Conservation (phyloP, 2,329 filamentous ascomycete species). For the Arachnomyces sp. region DNA sequence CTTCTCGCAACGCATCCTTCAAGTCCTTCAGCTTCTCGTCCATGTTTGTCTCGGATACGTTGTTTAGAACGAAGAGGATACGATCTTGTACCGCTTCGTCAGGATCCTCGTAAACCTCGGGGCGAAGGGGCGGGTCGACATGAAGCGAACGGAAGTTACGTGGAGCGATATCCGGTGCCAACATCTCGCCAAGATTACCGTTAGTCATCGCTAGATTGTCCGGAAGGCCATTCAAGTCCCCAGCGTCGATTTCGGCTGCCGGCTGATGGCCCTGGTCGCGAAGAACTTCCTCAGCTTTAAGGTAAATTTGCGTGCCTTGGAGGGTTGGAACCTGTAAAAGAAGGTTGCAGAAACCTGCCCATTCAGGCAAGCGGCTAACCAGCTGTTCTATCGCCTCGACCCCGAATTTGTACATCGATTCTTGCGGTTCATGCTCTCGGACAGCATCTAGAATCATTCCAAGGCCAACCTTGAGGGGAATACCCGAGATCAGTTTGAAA, state of each 20-base stretch:
- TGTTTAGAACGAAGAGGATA: slow-evolving; percentile 93
- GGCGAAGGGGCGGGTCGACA: slow-evolving; percentile 58
- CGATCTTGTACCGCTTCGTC: slow-evolving; percentile 80
- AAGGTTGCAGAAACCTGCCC: slow-evolving; percentile 89
- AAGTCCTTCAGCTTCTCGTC: slow-evolving; percentile 77
- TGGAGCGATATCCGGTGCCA: slow-evolving; percentile 50
- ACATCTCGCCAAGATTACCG: slow-evolving; percentile 58
- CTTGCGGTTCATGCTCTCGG: slow-evolving; percentile 69
- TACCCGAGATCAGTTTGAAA: slow-evolving; percentile 78
- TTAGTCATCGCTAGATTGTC: slow-evolving; percentile 54
- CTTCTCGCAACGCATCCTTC: slow-evolving; percentile 64
- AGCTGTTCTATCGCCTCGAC: slow-evolving; percentile 90
- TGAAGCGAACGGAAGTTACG: slow-evolving; percentile 72
- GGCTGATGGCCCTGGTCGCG: slow-evolving; percentile 54
- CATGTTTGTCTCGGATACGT: slow-evolving; percentile 83
- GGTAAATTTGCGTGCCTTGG: slow-evolving; percentile 74
- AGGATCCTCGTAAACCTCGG: slow-evolving; percentile 68
- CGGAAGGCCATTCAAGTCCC: slow-evolving; percentile 27
- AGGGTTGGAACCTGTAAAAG: slow-evolving; percentile 74
- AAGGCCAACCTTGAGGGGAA: slow-evolving; percentile 87
- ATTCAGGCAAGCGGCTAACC: slow-evolving; percentile 72
- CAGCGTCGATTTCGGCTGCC: slow-evolving; percentile 42
- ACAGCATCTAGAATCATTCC: slow-evolving; percentile 98
- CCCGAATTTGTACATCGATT: slow-evolving; percentile 97
- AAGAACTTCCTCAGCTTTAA: slow-evolving; percentile 72